Evolutionary conservation across 129 eudicot species (phyloP), one percentile per base, ranked within the genome.

Genomic region (Silybum marianum): DNA sequence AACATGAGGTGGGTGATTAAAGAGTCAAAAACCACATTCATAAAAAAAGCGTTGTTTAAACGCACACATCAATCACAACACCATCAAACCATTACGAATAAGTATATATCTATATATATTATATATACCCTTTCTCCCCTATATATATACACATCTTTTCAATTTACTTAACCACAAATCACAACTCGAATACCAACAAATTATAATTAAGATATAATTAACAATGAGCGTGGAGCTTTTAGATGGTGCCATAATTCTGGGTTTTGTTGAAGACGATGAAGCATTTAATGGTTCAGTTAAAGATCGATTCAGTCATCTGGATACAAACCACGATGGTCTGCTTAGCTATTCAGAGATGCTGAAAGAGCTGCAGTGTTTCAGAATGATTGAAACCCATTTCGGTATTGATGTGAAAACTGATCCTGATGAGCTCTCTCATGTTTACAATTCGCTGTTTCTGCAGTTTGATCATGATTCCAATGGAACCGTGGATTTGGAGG

Each of bases 381-480:
- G 90, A 40, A 82, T 86, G 66, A 65, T 89, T 65, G 92, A 89
- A 70, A 80, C 88, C n/a, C 90, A 89, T 75, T 89, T 86, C 32
- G 93, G 90, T 18, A 40, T 89, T 40, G 93, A 89, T 77, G 82
- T 82, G 58, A 74, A 84, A 84, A 51, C 84, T 9, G 84, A 85
- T n/a, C 90, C 90, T 0, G 72, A 79, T 65, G 89, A 86, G 84
- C 65, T 82, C 0, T 40, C 87, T 24, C 78, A 11, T 40, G 83
- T 87, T 36, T 87, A 87, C 22, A 77, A 69, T 26, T 85, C 90
- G 0, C 34, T 87, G 69, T 87, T 89, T 63, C 28, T 60, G 48
- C 90, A 89, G 78, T 89, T 87, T 70, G 90, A 89, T 75, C 87
- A 40, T 4, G 87, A 86, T 74, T 82, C 84, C 0, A 89, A 78